Conservation (phyloP, 176 grass and related monocot species). For the Oryza glumipatula region DNA sequence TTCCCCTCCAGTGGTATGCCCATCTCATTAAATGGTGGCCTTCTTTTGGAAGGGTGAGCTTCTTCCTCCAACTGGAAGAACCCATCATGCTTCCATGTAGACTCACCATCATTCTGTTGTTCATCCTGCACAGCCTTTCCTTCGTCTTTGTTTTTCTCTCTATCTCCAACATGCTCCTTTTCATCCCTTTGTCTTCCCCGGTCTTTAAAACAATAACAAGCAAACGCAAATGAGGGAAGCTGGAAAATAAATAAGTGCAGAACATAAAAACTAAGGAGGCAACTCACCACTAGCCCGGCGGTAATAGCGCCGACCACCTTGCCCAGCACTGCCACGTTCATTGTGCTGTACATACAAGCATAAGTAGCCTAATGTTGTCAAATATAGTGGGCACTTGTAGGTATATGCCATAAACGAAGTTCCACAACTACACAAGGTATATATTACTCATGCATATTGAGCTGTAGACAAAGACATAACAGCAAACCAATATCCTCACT, state of each 20-base stretch:
- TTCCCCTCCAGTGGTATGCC: slow-evolving; percentile 46
- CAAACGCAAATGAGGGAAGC: slow-evolving; percentile 21
- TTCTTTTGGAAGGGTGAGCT: slow-evolving; percentile 47
- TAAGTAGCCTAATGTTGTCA: slow-evolving; percentile 84
- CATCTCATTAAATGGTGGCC: slow-evolving; percentile 59
- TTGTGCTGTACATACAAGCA: slow-evolving; percentile 89
- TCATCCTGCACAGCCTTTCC: slow-evolving; percentile 44
- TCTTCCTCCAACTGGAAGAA: slow-evolving; percentile 67
- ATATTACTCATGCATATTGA: slow-evolving; percentile 34
- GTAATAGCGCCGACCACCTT: slow-evolving; percentile 69
- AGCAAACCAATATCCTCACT: slow-evolving; percentile 12
- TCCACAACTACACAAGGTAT: slow-evolving; percentile 57
- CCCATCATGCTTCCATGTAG: slow-evolving; percentile 66
- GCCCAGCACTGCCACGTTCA: slow-evolving; percentile 70
- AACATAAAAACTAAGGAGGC: slow-evolving; percentile 16
- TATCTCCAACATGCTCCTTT: slow-evolving; percentile 54
- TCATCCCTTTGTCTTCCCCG: slow-evolving; percentile 55
- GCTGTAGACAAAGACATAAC: slow-evolving; percentile 27
- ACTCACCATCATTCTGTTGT: slow-evolving; percentile 45
- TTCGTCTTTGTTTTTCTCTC: slow-evolving; percentile 38
- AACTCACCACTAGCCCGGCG: slow-evolving; percentile 52
- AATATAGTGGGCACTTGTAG: slow-evolving; percentile 67
- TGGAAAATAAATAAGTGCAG: slow-evolving; percentile 26
- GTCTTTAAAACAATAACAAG: slow-evolving; percentile 50
- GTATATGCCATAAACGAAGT: slow-evolving; percentile 51